Base-by-base conservation (phyloP, 495 filamentous ascomycete species). In the Eremomyces bilateralis region DNA sequence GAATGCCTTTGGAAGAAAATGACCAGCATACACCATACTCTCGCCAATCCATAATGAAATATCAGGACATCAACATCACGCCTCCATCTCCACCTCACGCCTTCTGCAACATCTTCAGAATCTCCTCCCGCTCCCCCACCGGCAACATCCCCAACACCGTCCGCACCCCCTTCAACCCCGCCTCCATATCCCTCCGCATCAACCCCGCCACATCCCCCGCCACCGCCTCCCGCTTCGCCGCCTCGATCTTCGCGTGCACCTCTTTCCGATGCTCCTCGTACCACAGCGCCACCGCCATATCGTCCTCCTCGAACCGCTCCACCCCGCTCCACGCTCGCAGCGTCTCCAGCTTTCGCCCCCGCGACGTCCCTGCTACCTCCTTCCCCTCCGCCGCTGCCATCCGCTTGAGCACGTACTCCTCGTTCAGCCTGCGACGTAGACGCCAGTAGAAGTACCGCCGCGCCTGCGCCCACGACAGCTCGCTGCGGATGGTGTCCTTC, bases 361-460 rank as follows among this genome's bases (percentile, higher is more conserved):
- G 72, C 42, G 37, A 36, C 21, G 45, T 40, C 25, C 34, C 55
- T 33, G 52, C 53, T 40, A 44, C 55, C 49, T 40, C 50, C 50
- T 36, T 54, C 21, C 50, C 46, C 13, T 57, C 48, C 4, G 74
- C 68, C 17, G 62, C 46, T 16, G 69, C 58, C 69, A 95, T 79
- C 53, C 78, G 75, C 59, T 81, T 85, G 53, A 95, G 64, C 51
- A 95, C 79, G 50, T 80, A 76, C 57, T 97, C 84, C 59, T 97
- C 88, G 58, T 90, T 93, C 47, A 97, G 64, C 59, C 90, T 71
- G 53, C 88, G 80, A 54, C 88, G 85, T 36, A 91, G 76, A 64
- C 88, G 84, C 88, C 88, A 97, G 73, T 94, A 97, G 71, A 97
- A 95, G 79, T 93, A 97, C 50, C 90, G 80, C 42, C 88, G 74